phyloP scores from a whole-genome alignment of 2,329 filamentous ascomycete genomes.

The Monilinia vaccinii-corymbosi region DNA sequence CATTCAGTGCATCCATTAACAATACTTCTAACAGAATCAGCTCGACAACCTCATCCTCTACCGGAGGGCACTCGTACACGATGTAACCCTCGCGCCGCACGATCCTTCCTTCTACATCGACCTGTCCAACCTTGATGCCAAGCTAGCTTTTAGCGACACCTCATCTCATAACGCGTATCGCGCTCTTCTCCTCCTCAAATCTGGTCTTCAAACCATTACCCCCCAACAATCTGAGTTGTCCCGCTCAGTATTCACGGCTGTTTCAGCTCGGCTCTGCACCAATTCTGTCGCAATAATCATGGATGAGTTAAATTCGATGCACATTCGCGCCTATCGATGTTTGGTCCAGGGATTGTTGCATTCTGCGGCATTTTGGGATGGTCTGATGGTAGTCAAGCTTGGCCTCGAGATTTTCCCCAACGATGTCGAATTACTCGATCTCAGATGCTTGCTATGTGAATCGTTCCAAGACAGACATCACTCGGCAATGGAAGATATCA shows the following conservation, averaged over 20 bases:
- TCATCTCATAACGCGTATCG: conserved; percentile 15
- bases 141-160: conserved; percentile 23
- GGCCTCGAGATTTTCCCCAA: conserved; percentile 11
- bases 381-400: conserved; percentile 12
- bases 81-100: conserved; percentile 13
- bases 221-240: background rate
- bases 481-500: background rate
- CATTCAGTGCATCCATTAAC: background rate
- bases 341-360: conserved; percentile 15
- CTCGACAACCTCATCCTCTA: conserved; percentile 13
- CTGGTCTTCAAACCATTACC: conserved; percentile 9
- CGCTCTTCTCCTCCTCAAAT: conserved; percentile 18
- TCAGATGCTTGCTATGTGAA: conserved; percentile 1
- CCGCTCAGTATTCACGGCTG: conserved; percentile 3
- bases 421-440: conserved; percentile 13
- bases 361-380: conserved; percentile 23
- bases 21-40: conserved; percentile 5
- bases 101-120: conserved; percentile 16
- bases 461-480: conserved; percentile 10
- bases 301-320: conserved; percentile 14
- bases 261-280: background rate
- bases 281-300: conserved; percentile 6
- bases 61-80: conserved; percentile 10
- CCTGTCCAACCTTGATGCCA: conserved; percentile 11
- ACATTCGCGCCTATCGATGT: conserved; percentile 11